Conservation (phyloP, 768 basidiomycete species). For the Pisolithus albus region DNA sequence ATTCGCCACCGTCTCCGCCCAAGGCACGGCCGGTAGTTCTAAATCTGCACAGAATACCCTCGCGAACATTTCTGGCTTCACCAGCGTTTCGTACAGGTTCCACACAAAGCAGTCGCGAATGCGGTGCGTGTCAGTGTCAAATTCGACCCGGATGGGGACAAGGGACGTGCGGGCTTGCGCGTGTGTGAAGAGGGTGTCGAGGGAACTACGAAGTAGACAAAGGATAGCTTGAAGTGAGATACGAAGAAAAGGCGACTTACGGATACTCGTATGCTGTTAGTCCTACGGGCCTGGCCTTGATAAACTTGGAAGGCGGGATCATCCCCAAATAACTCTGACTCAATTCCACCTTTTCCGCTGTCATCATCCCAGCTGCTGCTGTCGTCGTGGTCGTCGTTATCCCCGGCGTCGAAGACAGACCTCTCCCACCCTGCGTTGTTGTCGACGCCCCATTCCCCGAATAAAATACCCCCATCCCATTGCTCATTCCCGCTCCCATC, state of each 20-base stretch:
- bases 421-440: too few relatives aligned
- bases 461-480: constrained; percentile 51
- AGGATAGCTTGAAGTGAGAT: background rate
- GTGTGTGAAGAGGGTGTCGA: constrained; percentile 57
- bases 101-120: constrained; percentile 94
- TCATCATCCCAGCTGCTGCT: constrained; percentile 13
- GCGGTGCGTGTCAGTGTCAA: constrained; percentile 87
- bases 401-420: too few relatives aligned
- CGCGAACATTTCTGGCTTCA: constrained; percentile 83
- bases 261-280: constrained; percentile 64
- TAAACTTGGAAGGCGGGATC: constrained; percentile 74
- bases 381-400: constrained; percentile 15
- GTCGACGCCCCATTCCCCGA: constrained; percentile 38
- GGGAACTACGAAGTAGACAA: constrained; percentile 38
- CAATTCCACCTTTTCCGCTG: constrained; percentile 48
- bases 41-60: constrained; percentile 83
- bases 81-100: constrained; percentile 85
- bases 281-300: constrained; percentile 51
- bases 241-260: constrained; percentile 43
- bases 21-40: constrained; percentile 58
- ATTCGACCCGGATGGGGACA: constrained; percentile 91
- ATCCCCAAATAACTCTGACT: constrained; percentile 89
- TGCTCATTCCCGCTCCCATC: constrained; percentile 37
- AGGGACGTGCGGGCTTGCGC: constrained; percentile 50
- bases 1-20: constrained; percentile 73